phyloP scores from a whole-genome alignment of 2,329 filamentous ascomycete genomes.

The Orbilia quercus region DNA sequence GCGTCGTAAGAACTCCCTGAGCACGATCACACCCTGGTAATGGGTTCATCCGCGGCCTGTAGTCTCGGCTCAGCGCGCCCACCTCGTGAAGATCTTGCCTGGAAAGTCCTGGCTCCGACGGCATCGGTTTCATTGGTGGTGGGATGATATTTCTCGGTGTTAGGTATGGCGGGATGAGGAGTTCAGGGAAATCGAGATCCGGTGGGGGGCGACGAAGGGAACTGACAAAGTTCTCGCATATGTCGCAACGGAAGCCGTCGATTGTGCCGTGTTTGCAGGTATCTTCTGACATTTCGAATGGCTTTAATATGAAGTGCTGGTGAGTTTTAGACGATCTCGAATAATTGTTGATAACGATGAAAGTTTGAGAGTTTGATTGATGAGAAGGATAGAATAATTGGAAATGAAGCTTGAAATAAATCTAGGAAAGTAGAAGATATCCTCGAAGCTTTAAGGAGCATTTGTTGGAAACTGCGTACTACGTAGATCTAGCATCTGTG shows the following conservation, averaged over 20 bases:
- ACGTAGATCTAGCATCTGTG: neutral
- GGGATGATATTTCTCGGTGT: slow-evolving; percentile 24
- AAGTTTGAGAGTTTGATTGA: neutral
- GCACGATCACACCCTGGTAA: slow-evolving; percentile 3
- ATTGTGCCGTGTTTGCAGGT: slow-evolving; percentile 27
- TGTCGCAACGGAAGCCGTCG: slow-evolving; percentile 24
- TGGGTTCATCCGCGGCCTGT: slow-evolving; percentile 8
- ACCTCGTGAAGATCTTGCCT: slow-evolving; percentile 24
- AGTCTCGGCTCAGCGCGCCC: slow-evolving; percentile 38
- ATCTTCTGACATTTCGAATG: slow-evolving; percentile 1
- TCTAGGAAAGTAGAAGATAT: no score
- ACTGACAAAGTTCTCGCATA: slow-evolving; percentile 43
- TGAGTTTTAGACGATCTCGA: no score
- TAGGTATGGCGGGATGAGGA: slow-evolving; percentile 49
- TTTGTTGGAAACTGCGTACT: no score
- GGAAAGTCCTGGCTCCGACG: neutral
- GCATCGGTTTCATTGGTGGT: slow-evolving; percentile 41
- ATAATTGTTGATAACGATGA: no score
- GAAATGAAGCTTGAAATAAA: no score
- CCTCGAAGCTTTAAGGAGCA: no score
- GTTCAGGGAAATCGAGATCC: slow-evolving; percentile 42
- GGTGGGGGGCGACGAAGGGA: slow-evolving; percentile 32
- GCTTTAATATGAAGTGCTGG: neutral
- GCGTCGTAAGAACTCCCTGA: neutral
- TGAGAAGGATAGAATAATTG: slow-evolving; percentile 1